Evolutionary conservation across 176 grass and related monocot species (phyloP).

Genomic region (Musa beccarii): DNA sequence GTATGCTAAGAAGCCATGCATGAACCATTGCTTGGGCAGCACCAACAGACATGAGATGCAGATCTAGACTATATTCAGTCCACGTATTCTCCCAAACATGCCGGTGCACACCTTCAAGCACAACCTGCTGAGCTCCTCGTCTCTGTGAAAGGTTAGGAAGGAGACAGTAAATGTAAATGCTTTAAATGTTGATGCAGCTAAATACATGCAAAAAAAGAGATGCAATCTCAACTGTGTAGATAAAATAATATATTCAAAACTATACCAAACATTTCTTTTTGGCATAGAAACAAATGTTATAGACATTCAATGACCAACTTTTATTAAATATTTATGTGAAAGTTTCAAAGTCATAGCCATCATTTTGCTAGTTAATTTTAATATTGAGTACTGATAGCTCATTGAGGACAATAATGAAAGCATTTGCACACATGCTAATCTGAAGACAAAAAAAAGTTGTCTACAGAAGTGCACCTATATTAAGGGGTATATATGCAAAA

Average conservation of each 20-base stretch:
- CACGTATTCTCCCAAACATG: constrained; percentile 88
- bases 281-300: not conserved
- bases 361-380: not conserved
- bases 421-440: not conserved
- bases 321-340: not conserved
- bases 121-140: constrained; percentile 77
- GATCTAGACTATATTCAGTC: constrained; percentile 73
- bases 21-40: constrained; percentile 94
- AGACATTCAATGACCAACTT: not conserved
- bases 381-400: not conserved
- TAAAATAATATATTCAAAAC: not conserved
- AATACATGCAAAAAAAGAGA: not conserved
- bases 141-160: constrained; percentile 35
- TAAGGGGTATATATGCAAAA: not conserved
- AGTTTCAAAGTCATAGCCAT: not conserved
- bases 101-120: constrained; percentile 71
- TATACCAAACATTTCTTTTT: not conserved
- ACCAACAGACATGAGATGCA: constrained; percentile 96
- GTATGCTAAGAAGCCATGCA: constrained; percentile 85
- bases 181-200: not conserved
- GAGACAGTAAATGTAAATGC: not conserved
- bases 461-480: no score
- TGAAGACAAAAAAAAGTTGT: not conserved
- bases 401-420: not conserved
- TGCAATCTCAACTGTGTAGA: not conserved